Conservation (phyloP, 495 filamentous ascomycete species). For the Niebla homalea region DNA sequence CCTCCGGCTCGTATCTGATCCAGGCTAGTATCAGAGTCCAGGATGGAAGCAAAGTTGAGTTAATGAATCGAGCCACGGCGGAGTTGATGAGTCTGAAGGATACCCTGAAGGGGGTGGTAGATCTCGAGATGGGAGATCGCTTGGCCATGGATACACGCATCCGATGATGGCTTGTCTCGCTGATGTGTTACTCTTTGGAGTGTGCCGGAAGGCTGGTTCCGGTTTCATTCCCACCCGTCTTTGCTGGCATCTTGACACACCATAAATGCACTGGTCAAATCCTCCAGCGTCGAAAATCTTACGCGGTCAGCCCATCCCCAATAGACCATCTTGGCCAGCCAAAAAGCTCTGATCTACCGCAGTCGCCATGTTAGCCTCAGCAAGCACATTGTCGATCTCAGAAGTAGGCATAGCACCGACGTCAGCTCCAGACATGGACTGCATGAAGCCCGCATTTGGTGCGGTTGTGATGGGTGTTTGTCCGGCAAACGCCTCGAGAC, state of each 20-base stretch:
- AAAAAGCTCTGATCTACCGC: slow-evolving; percentile 7
- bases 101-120: slow-evolving; percentile 49
- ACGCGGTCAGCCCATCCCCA: slow-evolving; percentile 5
- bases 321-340: slow-evolving; percentile 4
- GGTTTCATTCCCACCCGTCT: too few species aligned
- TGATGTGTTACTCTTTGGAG: too few species aligned
- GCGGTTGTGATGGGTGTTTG: slow-evolving; percentile 31
- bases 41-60: slow-evolving; percentile 38
- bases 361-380: slow-evolving; percentile 24
- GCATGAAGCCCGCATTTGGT: slow-evolving; percentile 29
- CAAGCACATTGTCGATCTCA: slow-evolving; percentile 35
- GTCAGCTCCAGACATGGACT: slow-evolving; percentile 27
- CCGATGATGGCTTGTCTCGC: slow-evolving; percentile 15
- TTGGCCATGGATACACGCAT: slow-evolving; percentile 54
- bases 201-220: too few species aligned
- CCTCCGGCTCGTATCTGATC: slow-evolving; percentile 37
- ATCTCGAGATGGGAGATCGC: slow-evolving; percentile 49
- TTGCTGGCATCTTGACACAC: too few species aligned
- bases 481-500: slow-evolving; percentile 49
- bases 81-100: slow-evolving; percentile 49
- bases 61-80: slow-evolving; percentile 41
- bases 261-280: too few species aligned
- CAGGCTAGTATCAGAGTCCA: slow-evolving; percentile 36
- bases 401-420: slow-evolving; percentile 16
- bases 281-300: too few species aligned